phyloP scores from a whole-genome alignment of 768 basidiomycete species.

The Xerocomellus chrysenteron region DNA sequence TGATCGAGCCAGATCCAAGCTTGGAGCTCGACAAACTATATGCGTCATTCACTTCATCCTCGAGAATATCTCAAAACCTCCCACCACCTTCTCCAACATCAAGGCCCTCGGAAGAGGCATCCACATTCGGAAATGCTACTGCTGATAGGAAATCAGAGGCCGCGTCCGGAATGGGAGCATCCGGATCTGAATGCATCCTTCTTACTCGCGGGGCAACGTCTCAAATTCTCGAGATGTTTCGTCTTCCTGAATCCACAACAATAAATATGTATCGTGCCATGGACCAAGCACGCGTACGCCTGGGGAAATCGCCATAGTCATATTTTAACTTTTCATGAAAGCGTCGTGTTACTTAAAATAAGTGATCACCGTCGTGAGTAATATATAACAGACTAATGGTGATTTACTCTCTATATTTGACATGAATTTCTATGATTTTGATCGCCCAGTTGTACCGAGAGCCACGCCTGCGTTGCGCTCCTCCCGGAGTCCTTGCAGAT shows the following conservation, averaged over 20 bases:
- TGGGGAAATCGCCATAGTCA: slow-evolving; percentile 17
- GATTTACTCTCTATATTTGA: slow-evolving; percentile 14
- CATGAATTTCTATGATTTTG: neutral
- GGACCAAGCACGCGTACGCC: slow-evolving; percentile 49
- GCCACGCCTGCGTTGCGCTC: too few species aligned
- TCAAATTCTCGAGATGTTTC: slow-evolving; percentile 45
- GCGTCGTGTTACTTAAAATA: neutral
- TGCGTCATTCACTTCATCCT: slow-evolving; percentile 26
- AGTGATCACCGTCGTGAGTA: slow-evolving; percentile 9
- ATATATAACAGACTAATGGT: slow-evolving; percentile 3
- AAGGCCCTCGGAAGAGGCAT: slow-evolving; percentile 9
- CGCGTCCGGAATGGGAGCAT: neutral
- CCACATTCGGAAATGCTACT: neutral
- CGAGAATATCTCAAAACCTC: slow-evolving; percentile 6
- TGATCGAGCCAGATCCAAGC: slow-evolving; percentile 57
- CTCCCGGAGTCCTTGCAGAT: too few species aligned
- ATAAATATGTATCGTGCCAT: slow-evolving; percentile 63
- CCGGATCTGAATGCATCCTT: slow-evolving; percentile 35
- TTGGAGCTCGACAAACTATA: slow-evolving; percentile 60
- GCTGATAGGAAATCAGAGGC: slow-evolving; percentile 1
- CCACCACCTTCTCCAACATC: slow-evolving; percentile 9
- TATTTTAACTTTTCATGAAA: slow-evolving; percentile 1
- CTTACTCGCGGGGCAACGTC: slow-evolving; percentile 57
- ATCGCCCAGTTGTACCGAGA: neutral
- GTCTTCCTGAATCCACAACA: slow-evolving; percentile 43